These are phyloP conservation scores for Thoreauomyces humboldtii DNA, from an alignment of 192 early-diverging fungal species.

Conservation along the genomic window DNA sequence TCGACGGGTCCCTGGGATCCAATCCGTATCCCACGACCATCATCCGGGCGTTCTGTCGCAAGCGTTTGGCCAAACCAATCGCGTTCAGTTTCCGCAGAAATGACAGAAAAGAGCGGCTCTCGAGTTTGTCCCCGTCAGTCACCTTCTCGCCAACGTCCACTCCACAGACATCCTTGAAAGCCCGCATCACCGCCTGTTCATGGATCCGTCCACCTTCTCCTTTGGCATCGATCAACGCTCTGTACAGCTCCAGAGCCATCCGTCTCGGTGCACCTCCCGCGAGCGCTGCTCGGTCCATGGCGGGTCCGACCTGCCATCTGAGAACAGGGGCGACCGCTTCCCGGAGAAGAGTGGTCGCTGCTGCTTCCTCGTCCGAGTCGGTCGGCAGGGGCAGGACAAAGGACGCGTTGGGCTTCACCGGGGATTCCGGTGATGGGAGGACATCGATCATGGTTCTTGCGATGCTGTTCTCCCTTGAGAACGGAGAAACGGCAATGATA, in stretches of 20 bases:
- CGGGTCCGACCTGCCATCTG: slow-evolving; percentile 12
- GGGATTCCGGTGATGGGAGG: slow-evolving; percentile 15
- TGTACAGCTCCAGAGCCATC: background rate
- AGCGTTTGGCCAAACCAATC: background rate
- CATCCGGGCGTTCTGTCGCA: slow-evolving; percentile 6
- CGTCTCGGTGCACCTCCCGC: background rate
- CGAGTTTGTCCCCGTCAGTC: too few species aligned
- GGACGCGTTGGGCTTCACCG: slow-evolving; percentile 5
- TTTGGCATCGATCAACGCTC: background rate
- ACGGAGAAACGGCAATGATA: too few species aligned
- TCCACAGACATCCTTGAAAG: slow-evolving; percentile 10
- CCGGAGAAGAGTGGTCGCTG: background rate
- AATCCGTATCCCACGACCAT: slow-evolving; percentile 16
- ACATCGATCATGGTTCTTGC: too few species aligned
- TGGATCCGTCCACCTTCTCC: background rate
- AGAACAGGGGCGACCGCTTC: slow-evolving; percentile 9
- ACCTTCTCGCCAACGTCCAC: slow-evolving; percentile 14
- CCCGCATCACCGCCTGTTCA: background rate
- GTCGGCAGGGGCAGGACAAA: slow-evolving; percentile 15
- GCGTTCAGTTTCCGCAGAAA: background rate
- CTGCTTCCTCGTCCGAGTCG: slow-evolving; percentile 2
- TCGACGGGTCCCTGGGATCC: background rate
- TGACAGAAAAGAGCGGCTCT: too few species aligned
- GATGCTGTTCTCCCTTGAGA: too few species aligned
- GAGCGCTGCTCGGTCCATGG: slow-evolving; percentile 9